Percentiles rank a stretch among this genome's conserved stretches.
These are phyloP conservation scores for Pichia sp. DNA, from an alignment of 1,139 yeast species.

Conservation along the genomic window DNA sequence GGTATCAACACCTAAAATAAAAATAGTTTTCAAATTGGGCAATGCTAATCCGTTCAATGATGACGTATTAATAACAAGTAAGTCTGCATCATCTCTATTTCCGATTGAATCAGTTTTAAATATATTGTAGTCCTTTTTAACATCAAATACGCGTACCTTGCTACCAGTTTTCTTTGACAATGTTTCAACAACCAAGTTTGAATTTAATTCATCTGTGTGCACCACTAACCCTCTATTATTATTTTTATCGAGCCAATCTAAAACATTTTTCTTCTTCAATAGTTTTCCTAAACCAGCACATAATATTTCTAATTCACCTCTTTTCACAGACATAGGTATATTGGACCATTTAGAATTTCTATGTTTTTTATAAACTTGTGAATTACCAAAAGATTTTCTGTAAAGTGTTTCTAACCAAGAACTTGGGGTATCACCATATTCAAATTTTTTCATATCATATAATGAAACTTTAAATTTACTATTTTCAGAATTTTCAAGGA, in stretches of 20 bases:
- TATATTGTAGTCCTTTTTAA: constrained; percentile 13
- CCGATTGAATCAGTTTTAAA: constrained; percentile 8
- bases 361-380: constrained; percentile 18
- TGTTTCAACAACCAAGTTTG: constrained; percentile 12
- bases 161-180: constrained; percentile 12
- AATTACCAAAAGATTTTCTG: constrained; percentile 20
- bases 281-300: constrained; percentile 22
- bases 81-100: constrained; percentile 14
- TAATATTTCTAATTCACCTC: constrained; percentile 23
- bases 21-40: constrained; percentile 21
- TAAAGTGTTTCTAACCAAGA: constrained; percentile 21
- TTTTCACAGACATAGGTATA: constrained; percentile 17
- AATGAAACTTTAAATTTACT: constrained; percentile 17
- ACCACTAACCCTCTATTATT: constrained; percentile 20
- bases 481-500: not conserved
- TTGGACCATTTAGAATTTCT: constrained; percentile 22
- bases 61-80: constrained; percentile 22
- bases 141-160: constrained; percentile 11
- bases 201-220: constrained; percentile 25
- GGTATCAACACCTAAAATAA: constrained; percentile 28
- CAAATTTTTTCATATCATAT: constrained; percentile 22
- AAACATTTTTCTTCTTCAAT: constrained; percentile 12
- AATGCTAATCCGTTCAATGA: constrained; percentile 26
- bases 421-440: constrained; percentile 20
- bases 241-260: constrained; percentile 1